These are phyloP conservation scores for Capsella bursapastoris DNA, from an alignment of 345 rosid genomes.

Conservation along the genomic window DNA sequence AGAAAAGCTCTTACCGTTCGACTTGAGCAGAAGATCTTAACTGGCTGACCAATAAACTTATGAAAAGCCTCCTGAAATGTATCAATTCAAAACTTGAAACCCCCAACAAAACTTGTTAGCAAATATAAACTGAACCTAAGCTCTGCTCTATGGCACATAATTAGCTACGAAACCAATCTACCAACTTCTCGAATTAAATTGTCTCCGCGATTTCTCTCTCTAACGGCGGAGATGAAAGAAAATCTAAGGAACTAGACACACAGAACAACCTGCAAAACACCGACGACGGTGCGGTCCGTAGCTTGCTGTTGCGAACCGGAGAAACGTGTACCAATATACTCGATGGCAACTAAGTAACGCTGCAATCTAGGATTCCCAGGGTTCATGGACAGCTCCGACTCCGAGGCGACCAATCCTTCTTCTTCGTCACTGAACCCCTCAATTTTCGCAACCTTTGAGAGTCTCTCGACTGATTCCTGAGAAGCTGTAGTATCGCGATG, in stretches of 20 bases:
- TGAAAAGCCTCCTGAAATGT: constrained; percentile 73
- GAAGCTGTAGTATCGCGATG: constrained; percentile 24
- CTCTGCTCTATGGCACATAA: not conserved
- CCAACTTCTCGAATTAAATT: not conserved
- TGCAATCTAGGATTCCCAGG: constrained; percentile 59
- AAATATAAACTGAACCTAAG: not conserved
- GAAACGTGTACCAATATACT: constrained; percentile 89
- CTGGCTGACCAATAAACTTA: constrained; percentile 89
- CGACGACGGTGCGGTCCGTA: constrained; percentile 73
- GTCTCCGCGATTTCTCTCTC: too few species aligned
- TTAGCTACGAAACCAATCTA: not conserved
- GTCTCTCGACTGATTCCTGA: constrained; percentile 47
- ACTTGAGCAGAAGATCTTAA: constrained; percentile 74
- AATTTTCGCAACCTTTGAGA: constrained; percentile 58
- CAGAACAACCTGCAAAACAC: constrained; percentile 69
- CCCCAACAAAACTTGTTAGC: not conserved
- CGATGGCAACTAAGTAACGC: constrained; percentile 83
- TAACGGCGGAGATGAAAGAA: not conserved
- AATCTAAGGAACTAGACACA: not conserved
- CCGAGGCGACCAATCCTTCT: constrained; percentile 36
- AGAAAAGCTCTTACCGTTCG: constrained; percentile 65
- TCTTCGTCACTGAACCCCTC: constrained; percentile 41
- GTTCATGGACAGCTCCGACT: constrained; percentile 48
- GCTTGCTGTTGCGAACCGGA: constrained; percentile 87
- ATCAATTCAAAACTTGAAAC: constrained; percentile 11